Evolutionary conservation across 345 rosid genomes (phyloP).

Genomic region (Conringia planisiliqua): DNA sequence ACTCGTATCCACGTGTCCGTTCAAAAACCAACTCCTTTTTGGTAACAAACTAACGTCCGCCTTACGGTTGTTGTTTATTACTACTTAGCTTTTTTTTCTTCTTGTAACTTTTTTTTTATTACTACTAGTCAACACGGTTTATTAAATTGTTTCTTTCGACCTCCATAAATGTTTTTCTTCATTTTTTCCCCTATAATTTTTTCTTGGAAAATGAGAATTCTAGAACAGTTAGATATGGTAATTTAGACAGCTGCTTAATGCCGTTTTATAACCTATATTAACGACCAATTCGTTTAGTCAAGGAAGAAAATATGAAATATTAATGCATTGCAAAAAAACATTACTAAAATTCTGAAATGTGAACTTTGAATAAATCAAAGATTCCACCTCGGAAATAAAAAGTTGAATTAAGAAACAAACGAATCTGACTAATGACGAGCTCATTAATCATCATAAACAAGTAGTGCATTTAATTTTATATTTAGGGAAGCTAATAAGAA

Average conservation of each 20-base stretch:
- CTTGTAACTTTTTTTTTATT: not conserved
- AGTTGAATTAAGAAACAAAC: not conserved
- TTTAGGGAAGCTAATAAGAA: constrained; percentile 22
- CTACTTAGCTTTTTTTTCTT: not conserved
- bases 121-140: not conserved
- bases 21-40: not conserved
- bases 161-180: not conserved
- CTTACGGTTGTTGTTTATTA: not conserved
- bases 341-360: not conserved
- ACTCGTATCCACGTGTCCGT: constrained; percentile 39
- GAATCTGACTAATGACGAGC: constrained; percentile 11
- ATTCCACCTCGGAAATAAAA: not conserved
- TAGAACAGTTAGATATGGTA: not conserved
- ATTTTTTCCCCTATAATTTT: not conserved
- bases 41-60: constrained; percentile 9
- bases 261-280: not conserved
- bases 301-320: not conserved
- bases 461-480: not conserved
- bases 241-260: not conserved
- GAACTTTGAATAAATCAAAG: constrained; percentile 12
- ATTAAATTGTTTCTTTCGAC: not conserved
- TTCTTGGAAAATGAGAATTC: not conserved
- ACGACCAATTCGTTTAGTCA: constrained; percentile 7
- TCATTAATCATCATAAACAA: not conserved
- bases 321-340: not conserved